Percentiles rank a stretch among this genome's conserved stretches.
These are phyloP conservation scores for Trichosporon sp. DNA, from an alignment of 1,284 basidiomycete species.

Conservation along the genomic window DNA sequence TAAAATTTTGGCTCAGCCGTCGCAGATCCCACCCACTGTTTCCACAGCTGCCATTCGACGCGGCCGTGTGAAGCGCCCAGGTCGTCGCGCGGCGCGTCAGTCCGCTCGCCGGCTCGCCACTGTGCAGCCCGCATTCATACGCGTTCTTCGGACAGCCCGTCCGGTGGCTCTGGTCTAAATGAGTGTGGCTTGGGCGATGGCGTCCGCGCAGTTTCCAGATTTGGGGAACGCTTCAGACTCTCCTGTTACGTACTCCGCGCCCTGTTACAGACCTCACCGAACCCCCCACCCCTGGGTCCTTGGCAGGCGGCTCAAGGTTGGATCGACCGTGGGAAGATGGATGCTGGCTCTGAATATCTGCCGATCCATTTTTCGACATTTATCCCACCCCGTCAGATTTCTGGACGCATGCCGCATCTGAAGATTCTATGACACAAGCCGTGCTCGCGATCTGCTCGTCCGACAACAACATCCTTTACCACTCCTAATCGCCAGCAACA, in stretches of 20 bases:
- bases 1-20: not conserved
- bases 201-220: not conserved
- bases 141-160: not conserved
- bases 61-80: no score
- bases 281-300: not conserved
- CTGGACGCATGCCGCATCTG: not conserved
- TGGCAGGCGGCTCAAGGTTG: not conserved
- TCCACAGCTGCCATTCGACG: not conserved
- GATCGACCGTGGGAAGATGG: not conserved
- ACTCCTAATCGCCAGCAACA: constrained; percentile 7
- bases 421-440: not conserved
- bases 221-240: not conserved
- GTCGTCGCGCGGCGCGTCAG: not conserved
- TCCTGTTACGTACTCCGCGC: not conserved
- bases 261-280: not conserved
- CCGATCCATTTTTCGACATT: not conserved
- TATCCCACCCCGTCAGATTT: not conserved
- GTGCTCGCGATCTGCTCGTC: constrained; percentile 3
- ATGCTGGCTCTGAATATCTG: not conserved
- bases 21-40: not conserved
- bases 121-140: not conserved
- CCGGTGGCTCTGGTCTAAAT: not conserved
- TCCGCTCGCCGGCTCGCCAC: not conserved
- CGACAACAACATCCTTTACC: constrained; percentile 1
- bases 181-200: not conserved